Percentiles rank a stretch among this genome's conserved stretches.
These are phyloP conservation scores for Diphasiastrum complanatum DNA, from an alignment of 83 land plant genomes.

Conservation along the genomic window DNA sequence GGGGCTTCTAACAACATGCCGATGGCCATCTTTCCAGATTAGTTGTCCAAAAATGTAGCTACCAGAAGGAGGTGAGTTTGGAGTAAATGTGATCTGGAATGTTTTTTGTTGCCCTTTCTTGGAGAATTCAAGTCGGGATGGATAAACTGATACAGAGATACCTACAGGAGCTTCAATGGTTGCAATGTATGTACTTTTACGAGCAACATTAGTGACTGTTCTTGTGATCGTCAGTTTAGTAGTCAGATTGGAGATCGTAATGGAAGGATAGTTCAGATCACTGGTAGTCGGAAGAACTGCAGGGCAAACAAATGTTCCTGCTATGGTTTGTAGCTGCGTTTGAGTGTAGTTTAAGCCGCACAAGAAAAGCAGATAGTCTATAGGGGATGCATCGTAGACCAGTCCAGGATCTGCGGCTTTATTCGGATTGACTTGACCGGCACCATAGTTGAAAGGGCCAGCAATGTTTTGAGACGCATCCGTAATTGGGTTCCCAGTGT, in stretches of 20 bases:
- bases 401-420: conserved; percentile 13
- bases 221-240: conserved; percentile 26
- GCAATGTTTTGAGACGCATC: background rate
- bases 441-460: conserved; percentile 11
- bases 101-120: conserved; percentile 32
- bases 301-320: conserved; percentile 22
- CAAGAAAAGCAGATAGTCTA: conserved; percentile 5
- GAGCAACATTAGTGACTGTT: conserved; percentile 43
- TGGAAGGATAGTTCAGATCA: conserved; percentile 54
- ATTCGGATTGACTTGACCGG: conserved; percentile 6
- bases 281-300: background rate
- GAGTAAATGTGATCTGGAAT: conserved; percentile 26
- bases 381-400: conserved; percentile 3
- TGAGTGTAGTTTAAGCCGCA: conserved; percentile 1
- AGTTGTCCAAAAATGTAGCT: conserved; percentile 34
- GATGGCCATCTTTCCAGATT: conserved; percentile 36
- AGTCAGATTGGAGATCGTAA: conserved; percentile 31
- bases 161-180: conserved; percentile 24
- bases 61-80: background rate
- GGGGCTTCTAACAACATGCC: conserved; percentile 41
- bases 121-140: conserved; percentile 24
- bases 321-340: background rate
- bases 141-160: conserved; percentile 28
- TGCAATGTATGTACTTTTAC: conserved; percentile 26
- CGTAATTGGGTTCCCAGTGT: conserved; percentile 1